Conservation (phyloP, 2,329 filamentous ascomycete species). For the Sclerotinia subarctica region DNA sequence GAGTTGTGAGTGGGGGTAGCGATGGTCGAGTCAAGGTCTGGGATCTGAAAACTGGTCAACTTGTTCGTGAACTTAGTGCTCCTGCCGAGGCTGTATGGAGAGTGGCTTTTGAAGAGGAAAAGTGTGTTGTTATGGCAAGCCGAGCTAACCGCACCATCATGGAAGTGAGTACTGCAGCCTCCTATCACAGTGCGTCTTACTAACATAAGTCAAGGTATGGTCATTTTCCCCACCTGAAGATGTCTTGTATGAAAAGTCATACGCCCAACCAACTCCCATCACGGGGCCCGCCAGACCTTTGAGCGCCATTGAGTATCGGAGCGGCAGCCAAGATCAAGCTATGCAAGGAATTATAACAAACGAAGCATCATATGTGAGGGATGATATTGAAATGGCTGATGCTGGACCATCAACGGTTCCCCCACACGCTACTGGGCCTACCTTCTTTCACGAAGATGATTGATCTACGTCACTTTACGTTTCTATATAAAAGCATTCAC, state of each 20-base stretch:
- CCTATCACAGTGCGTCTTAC: constrained; percentile 22
- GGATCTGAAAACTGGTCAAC: constrained; percentile 87
- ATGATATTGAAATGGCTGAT: constrained; percentile 37
- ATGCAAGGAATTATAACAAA: constrained; percentile 30
- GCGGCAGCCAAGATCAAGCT: constrained; percentile 30
- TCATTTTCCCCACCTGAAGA: constrained; percentile 87
- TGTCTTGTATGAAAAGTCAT: constrained; percentile 43
- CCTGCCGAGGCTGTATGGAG: constrained; percentile 96
- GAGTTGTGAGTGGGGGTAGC: constrained; percentile 92
- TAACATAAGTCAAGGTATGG: constrained; percentile 67
- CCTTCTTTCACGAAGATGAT: constrained; percentile 37
- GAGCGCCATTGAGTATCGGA: constrained; percentile 37
- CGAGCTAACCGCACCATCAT: constrained; percentile 85
- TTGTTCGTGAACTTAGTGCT: constrained; percentile 86
- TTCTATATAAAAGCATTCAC: background rate
- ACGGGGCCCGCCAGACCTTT: constrained; percentile 32
- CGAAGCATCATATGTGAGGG: constrained; percentile 25
- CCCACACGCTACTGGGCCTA: constrained; percentile 32
- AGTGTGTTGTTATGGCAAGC: constrained; percentile 92
- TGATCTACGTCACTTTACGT: constrained; percentile 12
- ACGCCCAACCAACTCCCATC: constrained; percentile 33
- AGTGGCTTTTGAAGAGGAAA: constrained; percentile 97
- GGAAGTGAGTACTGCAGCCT: constrained; percentile 67
- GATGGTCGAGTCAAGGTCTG: constrained; percentile 98
- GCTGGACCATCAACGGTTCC: constrained; percentile 36